Percentiles rank a stretch among this genome's conserved stretches.
Conservation (phyloP, 2,329 filamentous ascomycete species). For the Xylariaceae sp. region DNA sequence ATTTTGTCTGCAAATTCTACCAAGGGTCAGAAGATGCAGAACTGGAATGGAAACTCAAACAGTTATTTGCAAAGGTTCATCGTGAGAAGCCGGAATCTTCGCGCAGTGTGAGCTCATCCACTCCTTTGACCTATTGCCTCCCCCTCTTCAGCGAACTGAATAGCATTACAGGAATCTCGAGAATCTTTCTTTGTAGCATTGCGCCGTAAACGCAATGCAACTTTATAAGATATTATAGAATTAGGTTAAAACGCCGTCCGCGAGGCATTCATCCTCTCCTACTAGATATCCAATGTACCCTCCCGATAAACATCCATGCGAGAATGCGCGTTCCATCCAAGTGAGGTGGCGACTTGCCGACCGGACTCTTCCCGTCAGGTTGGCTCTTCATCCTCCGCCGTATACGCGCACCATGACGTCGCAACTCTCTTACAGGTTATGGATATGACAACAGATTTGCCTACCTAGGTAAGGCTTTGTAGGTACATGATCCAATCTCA, state of each 20-base stretch:
- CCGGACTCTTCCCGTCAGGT: not conserved
- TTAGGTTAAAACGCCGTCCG: not conserved
- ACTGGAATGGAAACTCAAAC: conserved; percentile 67
- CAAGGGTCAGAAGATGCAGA: conserved; percentile 80
- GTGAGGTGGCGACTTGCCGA: not conserved
- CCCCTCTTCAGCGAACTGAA: conserved; percentile 3
- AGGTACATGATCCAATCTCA: too few relatives aligned
- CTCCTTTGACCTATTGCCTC: not conserved
- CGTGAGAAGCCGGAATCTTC: conserved; percentile 91
- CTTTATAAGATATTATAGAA: conserved; percentile 20
- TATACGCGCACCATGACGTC: conserved; percentile 14
- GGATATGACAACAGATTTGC: too few relatives aligned
- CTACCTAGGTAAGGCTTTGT: too few relatives aligned
- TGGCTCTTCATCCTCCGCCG: not conserved
- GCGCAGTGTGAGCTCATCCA: conserved; percentile 58
- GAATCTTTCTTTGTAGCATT: conserved; percentile 84
- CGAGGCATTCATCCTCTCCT: too few relatives aligned
- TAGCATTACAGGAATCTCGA: conserved; percentile 62
- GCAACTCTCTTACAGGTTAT: not conserved
- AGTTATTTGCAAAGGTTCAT: conserved; percentile 72
- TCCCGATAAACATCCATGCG: too few relatives aligned
- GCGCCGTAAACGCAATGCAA: conserved; percentile 51
- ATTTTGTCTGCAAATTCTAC: conserved; percentile 98
- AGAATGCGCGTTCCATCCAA: too few relatives aligned
- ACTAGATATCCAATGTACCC: too few relatives aligned